These are phyloP conservation scores for Penicillium concentricum DNA, from an alignment of 2,329 filamentous ascomycete genomes.

Conservation along the genomic window DNA sequence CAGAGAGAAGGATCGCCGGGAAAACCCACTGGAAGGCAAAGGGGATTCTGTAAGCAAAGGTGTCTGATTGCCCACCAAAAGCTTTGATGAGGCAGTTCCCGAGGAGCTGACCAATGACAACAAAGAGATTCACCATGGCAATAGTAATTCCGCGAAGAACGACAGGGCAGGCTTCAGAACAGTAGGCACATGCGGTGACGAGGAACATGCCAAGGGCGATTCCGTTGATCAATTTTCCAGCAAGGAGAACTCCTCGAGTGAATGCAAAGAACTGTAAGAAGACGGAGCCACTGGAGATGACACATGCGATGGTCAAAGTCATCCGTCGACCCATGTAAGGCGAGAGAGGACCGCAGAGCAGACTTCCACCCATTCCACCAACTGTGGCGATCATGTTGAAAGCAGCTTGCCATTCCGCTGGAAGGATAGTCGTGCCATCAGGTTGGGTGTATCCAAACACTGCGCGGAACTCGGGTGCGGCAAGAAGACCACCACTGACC, in stretches of 20 bases:
- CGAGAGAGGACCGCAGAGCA: constrained; percentile 4
- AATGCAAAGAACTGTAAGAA: constrained; percentile 12
- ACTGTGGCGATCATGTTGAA: constrained; percentile 11
- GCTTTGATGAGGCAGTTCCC: constrained; percentile 5
- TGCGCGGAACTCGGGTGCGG: constrained; percentile 7
- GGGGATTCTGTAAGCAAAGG: constrained; percentile 5
- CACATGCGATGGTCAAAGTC: constrained; percentile 4
- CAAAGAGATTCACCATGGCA: constrained; percentile 9
- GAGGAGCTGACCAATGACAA: constrained; percentile 5
- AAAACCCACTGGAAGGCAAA: constrained; percentile 10
- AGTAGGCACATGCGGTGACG: constrained; percentile 5
- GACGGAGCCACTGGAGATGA: constrained; percentile 7
- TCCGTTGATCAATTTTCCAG: constrained; percentile 8
- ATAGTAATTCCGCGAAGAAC: constrained; percentile 7
- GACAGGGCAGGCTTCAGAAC: constrained; percentile 3
- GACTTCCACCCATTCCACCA: constrained; percentile 9
- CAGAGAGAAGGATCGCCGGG: constrained; percentile 1
- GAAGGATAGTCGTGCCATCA: constrained; percentile 9
- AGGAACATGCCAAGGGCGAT: constrained; percentile 11
- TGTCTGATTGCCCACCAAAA: not conserved
- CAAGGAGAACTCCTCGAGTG: constrained; percentile 1
- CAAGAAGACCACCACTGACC: constrained; percentile 8
- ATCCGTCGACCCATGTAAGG: constrained; percentile 4
- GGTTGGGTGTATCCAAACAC: constrained; percentile 11
- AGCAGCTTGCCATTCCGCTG: constrained; percentile 9